Evolutionary conservation across 2,329 filamentous ascomycete genomes (phyloP).

Genomic region (Colletotrichum lini): DNA sequence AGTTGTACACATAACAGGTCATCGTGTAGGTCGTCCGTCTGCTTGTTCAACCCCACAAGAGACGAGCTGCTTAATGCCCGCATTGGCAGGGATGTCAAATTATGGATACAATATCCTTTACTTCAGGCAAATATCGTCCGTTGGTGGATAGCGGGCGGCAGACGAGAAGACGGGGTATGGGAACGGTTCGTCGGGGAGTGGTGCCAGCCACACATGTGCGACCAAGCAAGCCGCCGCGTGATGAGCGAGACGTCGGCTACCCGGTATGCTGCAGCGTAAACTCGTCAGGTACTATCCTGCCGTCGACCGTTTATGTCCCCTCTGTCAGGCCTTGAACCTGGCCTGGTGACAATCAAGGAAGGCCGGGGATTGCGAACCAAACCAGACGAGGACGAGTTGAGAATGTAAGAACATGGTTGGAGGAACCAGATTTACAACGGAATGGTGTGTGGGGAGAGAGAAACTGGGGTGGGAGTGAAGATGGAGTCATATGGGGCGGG

Average conservation of each 20-base stretch:
- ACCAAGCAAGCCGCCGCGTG: slow-evolving; percentile 4
- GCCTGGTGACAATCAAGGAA: not conserved
- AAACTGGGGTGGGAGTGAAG: slow-evolving; percentile 13
- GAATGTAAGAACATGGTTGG: slow-evolving; percentile 26
- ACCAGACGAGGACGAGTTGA: slow-evolving; percentile 5
- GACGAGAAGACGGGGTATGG: slow-evolving; percentile 32
- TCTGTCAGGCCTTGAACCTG: slow-evolving; percentile 3
- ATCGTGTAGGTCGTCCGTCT: not conserved
- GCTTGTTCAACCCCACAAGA: not conserved
- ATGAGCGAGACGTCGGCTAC: not conserved
- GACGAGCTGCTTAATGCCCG: not conserved
- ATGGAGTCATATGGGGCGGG: slow-evolving; percentile 22
- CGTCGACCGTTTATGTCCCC: not conserved
- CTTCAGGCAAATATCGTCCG: slow-evolving; percentile 28
- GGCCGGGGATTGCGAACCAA: not conserved
- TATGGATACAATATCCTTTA: slow-evolving; percentile 10
- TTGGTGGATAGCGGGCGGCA: slow-evolving; percentile 37
- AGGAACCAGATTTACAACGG: slow-evolving; percentile 19
- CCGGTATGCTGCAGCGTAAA: slow-evolving; percentile 3
- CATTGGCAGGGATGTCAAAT: slow-evolving; percentile 29
- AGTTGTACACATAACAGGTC: slow-evolving; percentile 1
- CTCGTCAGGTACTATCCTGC: not conserved
- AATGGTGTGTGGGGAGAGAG: slow-evolving; percentile 12
- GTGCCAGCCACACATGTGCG: slow-evolving; percentile 24
- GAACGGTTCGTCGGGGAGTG: slow-evolving; percentile 23